Evolutionary conservation across 2,329 filamentous ascomycete genomes (phyloP), one percentile per base, ranked within the genome.

Genomic region (Aspergillus fumigatus): DNA sequence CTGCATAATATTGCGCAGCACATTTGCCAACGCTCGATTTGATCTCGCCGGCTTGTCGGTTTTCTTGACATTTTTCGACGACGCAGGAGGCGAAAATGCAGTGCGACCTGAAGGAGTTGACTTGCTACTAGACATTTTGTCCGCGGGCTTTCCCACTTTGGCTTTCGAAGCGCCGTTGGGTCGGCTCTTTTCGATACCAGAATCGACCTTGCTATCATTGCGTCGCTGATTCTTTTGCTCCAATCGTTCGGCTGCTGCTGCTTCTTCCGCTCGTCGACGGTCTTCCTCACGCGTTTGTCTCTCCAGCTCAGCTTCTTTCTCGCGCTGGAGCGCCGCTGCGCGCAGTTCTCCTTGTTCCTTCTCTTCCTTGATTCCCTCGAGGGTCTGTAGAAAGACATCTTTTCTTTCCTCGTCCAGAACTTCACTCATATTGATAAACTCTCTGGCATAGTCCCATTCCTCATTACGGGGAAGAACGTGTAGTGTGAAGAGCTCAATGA

Each of bases 401-500:
- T 90, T 86, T 48, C 90, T 85, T 76, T 97, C 94, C 52, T 97
- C 93, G 71, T 97, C 93, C 1, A 99, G 82, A 26, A 96, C 85
- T 49, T 93, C 87, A 71, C 87, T 94, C 68, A 91, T 85, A 67
- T 82, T 85, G 68, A 97, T 95, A 72, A 97, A 97, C 65, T 96
- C 90, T 58, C 86, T 84, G 3, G 94, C 91, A 67, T 97, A 97
- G 57, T 96, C 90, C 94, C 94, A 99, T 75, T 97, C 92, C 55
- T 90, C 87, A 65, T 97, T 97, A 53, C 91, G 84, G 4, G 93
- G 86, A n/a, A 99, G 84, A 7, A 97, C 90, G 70, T 99, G 94
- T 4, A 99, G 82, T 1, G 92, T 95, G 73, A 97, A 99, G 8
- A 99, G 82, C 75, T 99, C 94, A 51, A 99, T 84, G 45, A 99